These are phyloP conservation scores for Galeopsis tetrahit DNA, from an alignment of 257 asterid species.

Conservation along the genomic window DNA sequence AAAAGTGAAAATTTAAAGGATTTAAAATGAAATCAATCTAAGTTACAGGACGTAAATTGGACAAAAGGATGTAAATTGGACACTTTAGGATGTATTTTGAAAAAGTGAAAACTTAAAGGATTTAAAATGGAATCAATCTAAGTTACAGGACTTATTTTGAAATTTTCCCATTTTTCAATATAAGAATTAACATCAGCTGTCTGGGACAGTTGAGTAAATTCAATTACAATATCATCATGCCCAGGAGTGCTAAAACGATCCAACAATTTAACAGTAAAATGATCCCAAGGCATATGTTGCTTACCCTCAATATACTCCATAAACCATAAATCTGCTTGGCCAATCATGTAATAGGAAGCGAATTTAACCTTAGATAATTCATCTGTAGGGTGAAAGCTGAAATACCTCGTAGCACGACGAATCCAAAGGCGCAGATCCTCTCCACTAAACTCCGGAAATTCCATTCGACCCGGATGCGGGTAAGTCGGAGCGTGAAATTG, in stretches of 20 bases:
- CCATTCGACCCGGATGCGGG: too few species aligned
- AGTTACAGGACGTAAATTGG: too few species aligned
- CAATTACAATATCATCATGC: background rate
- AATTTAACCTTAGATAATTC: background rate
- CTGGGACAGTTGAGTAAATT: background rate
- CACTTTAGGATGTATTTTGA: too few species aligned
- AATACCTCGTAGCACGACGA: background rate
- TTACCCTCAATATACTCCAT: too few species aligned
- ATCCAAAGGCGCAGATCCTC: background rate
- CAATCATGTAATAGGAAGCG: background rate
- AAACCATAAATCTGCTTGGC: background rate
- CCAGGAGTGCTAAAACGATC: background rate
- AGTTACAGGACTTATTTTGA: too few species aligned
- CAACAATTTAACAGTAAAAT: background rate
- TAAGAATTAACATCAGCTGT: background rate
- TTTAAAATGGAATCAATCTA: too few species aligned
- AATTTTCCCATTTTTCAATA: too few species aligned
- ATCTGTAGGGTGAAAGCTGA: background rate
- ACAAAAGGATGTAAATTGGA: too few species aligned
- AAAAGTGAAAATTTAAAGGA: too few species aligned
- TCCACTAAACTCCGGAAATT: background rate
- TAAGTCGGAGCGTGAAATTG: too few species aligned
- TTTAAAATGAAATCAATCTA: too few species aligned
- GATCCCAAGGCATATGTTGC: background rate
- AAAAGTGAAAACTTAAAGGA: too few species aligned